Conservation (phyloP, 257 asterid genomes). For the Scutellaria baicalensis region DNA sequence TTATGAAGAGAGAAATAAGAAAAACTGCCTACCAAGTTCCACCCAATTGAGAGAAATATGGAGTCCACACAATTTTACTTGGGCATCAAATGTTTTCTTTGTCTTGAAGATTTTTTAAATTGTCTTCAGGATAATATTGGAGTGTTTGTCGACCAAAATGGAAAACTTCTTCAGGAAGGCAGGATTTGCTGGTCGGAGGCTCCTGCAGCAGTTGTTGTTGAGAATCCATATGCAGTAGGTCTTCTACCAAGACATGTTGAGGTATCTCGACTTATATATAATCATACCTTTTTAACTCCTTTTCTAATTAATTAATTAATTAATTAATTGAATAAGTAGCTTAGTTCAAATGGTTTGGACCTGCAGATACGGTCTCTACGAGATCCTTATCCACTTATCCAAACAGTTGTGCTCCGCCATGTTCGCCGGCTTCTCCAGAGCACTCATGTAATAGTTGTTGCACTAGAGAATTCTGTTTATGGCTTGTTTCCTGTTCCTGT, state of each 20-base stretch:
- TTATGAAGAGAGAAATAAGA: too few species aligned
- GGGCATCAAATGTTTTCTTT: not conserved
- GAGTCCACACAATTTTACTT: not conserved
- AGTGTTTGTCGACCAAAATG: conserved; percentile 94
- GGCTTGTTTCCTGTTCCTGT: conserved; percentile 96
- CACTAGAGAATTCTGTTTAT: conserved; percentile 72
- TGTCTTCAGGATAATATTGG: conserved; percentile 88
- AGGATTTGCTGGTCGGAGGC: conserved; percentile 99
- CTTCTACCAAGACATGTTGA: conserved; percentile 88
- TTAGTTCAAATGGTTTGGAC: conserved; percentile 18
- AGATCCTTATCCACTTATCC: conserved; percentile 86
- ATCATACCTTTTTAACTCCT: not conserved
- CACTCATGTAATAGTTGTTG: conserved; percentile 57
- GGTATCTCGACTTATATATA: conserved; percentile 40
- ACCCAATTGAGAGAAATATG: too few species aligned
- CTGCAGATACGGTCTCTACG: conserved; percentile 90
- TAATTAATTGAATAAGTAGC: not conserved
- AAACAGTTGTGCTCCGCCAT: conserved; percentile 88
- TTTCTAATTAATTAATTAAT: not conserved
- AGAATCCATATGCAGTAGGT: conserved; percentile 88
- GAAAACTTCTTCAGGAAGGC: conserved; percentile 96
- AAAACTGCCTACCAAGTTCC: too few species aligned
- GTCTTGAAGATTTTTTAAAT: not conserved
- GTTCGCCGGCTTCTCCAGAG: conserved; percentile 73
- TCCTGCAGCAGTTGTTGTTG: conserved; percentile 64